Evolutionary conservation across 2,329 filamentous ascomycete genomes (phyloP), one percentile per base, ranked within the genome.

Genomic region (Cladosporium sp.): DNA sequence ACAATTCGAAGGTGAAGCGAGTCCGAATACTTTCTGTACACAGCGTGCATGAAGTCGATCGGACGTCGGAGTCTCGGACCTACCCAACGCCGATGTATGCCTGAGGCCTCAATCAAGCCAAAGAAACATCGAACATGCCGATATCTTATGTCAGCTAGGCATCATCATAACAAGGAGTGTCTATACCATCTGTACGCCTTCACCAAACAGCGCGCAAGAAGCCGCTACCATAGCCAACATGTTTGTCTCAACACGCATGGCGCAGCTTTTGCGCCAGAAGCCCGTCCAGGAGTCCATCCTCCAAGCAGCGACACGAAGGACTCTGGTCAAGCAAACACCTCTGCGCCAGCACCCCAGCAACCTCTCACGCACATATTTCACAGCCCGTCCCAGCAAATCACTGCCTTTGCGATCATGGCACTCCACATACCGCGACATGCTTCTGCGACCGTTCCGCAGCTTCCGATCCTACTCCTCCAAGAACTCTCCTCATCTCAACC

Each of bases 401-500:
- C 21, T 32, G 23, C 56, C 46, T 21, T 46, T 46, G 23, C 63
- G 43, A 65, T 32, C 54, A 65, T 59, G 63, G 57, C 56, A 58
- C n/a, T 28, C 54, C 23, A 51, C 54, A 32, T 65, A 51, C 30
- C 63, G 63, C 21, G 48, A 65, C 54, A 46, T 66, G 4, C 64
- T 66, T 13, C 67, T 67, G 43, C 69, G 69, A 14, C 65, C 65
- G 34, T 58, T 71, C 34, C 70, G 71, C 54, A 69, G 67, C 54
- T 65, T 68, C 53, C 79, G 80, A 67, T 75, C 75, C 71, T 78
- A 79, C 58, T 70, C 54, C 18, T 58, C 63, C 7, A 58, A 65
- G 34, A 28, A 34, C 13, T 28, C 43, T 25, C 64, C 57, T 26
- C 72, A 69, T 28, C 76, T 73, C 18, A 72, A 80, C 65, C 78